Percentiles rank a stretch among this genome's conserved stretches.
Conservation (phyloP, 176 grass and related monocot species). For the Calamus simplicifolius region DNA sequence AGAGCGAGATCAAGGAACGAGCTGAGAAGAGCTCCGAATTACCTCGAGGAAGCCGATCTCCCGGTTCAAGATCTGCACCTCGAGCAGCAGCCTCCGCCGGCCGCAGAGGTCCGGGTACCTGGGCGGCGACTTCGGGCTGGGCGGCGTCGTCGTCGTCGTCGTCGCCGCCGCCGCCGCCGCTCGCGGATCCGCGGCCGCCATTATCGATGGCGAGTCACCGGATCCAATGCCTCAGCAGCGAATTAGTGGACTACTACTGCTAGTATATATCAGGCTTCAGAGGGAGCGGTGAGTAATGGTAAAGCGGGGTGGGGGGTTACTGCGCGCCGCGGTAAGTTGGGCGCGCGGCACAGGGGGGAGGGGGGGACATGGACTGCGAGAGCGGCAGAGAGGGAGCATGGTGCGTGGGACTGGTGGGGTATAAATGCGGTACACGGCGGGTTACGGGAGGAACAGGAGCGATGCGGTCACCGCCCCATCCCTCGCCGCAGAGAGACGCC, state of each 20-base stretch:
- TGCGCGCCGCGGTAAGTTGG: neutral
- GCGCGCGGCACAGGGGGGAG: neutral
- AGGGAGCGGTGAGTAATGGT: neutral
- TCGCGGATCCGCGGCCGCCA: conserved; percentile 9
- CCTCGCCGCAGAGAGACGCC: neutral
- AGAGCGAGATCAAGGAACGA: no score
- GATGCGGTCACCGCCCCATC: conserved; percentile 2
- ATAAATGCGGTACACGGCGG: conserved; percentile 8
- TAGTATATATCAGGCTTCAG: neutral
- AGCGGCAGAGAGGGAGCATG: neutral
- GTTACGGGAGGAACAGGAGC: conserved; percentile 1
- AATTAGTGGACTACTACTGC: neutral
- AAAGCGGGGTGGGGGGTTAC: neutral
- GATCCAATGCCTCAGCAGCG: neutral
- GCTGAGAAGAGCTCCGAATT: neutral
- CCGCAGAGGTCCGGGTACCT: conserved; percentile 87
- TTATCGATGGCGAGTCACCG: neutral
- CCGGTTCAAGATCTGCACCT: conserved; percentile 89
- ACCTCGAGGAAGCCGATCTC: conserved; percentile 91
- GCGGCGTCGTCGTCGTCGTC: conserved; percentile 36
- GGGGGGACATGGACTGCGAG: neutral
- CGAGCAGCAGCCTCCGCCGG: conserved; percentile 72
- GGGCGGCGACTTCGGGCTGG: conserved; percentile 73
- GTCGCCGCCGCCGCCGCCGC: conserved; percentile 3
- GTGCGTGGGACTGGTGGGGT: neutral